Percentiles rank a stretch among this genome's conserved stretches.
phyloP scores from a whole-genome alignment of 257 asterid species.

The Eustoma russellianum region DNA sequence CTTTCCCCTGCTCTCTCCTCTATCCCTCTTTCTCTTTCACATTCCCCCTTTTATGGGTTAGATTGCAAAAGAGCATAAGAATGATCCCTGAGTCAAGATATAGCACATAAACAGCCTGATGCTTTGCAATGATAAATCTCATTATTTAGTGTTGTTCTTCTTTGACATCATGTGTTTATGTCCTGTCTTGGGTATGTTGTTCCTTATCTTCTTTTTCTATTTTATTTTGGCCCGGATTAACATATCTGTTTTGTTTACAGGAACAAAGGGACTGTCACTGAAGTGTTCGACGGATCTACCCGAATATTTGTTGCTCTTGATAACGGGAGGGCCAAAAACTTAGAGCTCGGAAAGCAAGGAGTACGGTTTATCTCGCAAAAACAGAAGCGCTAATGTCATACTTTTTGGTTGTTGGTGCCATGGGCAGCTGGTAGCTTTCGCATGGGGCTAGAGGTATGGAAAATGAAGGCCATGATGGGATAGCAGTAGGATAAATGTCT shows the following conservation, averaged over 20 bases:
- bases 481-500: slow-evolving; percentile 7
- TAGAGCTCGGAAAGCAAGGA: slow-evolving; percentile 91
- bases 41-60: no score
- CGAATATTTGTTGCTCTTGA: slow-evolving; percentile 63
- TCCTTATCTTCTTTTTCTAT: background rate
- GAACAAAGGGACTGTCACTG: slow-evolving; percentile 55
- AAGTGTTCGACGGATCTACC: slow-evolving; percentile 56
- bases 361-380: slow-evolving; percentile 84
- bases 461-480: slow-evolving; percentile 1
- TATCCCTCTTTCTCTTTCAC: background rate
- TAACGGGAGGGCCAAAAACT: slow-evolving; percentile 58
- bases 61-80: background rate
- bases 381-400: slow-evolving; percentile 33
- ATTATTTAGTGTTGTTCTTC: background rate
- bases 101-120: no score
- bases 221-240: background rate
- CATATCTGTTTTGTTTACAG: slow-evolving; percentile 18
- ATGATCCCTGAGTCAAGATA: slow-evolving; percentile 7
- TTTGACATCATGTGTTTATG: no score
- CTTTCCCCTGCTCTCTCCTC: background rate
- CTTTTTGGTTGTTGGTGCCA: background rate
- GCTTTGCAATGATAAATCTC: slow-evolving; percentile 2
- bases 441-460: background rate
- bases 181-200: background rate
- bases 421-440: background rate